Evolutionary conservation across 306 rosid species (phyloP), one percentile per base, ranked within the genome.

Genomic region (Lotus japonicus): DNA sequence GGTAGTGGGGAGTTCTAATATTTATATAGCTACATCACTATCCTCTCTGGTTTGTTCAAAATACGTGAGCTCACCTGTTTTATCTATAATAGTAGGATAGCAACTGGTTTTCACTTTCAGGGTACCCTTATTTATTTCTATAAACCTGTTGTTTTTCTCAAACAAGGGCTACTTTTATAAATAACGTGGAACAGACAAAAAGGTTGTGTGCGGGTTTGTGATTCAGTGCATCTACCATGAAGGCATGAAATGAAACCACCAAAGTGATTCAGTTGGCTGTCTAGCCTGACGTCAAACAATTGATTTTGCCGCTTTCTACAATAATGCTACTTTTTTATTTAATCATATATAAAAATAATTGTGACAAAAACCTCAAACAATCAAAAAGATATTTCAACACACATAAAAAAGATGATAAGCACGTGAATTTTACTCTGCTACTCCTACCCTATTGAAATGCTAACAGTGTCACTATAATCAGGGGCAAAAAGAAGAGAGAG

Each of bases 131-230:
- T 15, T 45, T 64, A 8, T 57, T 38, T 50, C 43, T 68, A 19
- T 14, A 12, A 79, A 91, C 95, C 85, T 14, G 52, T 82, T 80
- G 95, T 85, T 85, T 77, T 81, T 76, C 67, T 16, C 18, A 54
- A 68, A 63, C 64, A 46, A 35, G 68, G 65, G 80, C 21, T 67
- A 48, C 72, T 13, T 5, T 26, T 46, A 15, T 8, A 31, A 55
- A 55, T 21, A 38, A 63, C 54, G 48, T 64, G 56, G 17, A 42
- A n/a, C 14, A 2, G 64, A 72, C 60, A 63, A 55, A 73, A 62
- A 17, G 46, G 51, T 26, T 5, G 12, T 45, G 42, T 23, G 17
- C 28, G 6, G 72, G 31, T 5, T 9, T 7, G 7, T 5, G n/a
- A 33, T 68, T 67, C 66, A 53, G 41, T 6, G 41, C 33, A 55